Base-by-base conservation (phyloP, 2,329 filamentous ascomycete species). In the Apiospora sp. region DNA sequence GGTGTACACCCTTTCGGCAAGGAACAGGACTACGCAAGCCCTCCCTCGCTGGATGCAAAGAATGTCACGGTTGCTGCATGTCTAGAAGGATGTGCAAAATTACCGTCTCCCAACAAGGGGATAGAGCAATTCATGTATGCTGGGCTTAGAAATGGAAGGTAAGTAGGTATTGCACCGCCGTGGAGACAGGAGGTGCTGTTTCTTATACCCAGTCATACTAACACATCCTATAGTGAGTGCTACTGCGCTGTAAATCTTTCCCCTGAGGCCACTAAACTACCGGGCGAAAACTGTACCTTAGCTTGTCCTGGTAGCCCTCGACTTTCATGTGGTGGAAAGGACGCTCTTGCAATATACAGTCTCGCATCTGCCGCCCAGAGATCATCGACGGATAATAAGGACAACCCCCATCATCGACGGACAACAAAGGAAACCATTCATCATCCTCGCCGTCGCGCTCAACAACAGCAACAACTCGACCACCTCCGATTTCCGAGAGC, bases 141-240 rank as follows among this genome's bases (percentile, higher is more conserved):
- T 46, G 78, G 76, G 14, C 12, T 80, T 27, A 76, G 72, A 70
- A 78, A 78, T 68, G 77, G 77, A 72, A 78, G 73, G 78, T 80
- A 73, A 49, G 71, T 37, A 41, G n/a, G 8, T 67, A 16, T 44
- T 6, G 43, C 34, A 14, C 19, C 43, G 4, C 2, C 3, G n/a
- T 46, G n/a, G 67, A 34, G 24, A 37, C 14, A 8, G 4, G 12
- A 41, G 44, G 27, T 10, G 22, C 8, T 37, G n/a, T 13, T 34
- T 8, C 43, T 10, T n/a, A 19, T 58, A 30, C 3, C 14, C 27
- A 22, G 30, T 13, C n/a, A 41, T 41, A 41, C 58, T 64, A 16
- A 64, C 34, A 64, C 13, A 22, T n/a, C 10, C 7, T 24, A 6
- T n/a, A 80, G 78, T 48, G 76, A 78, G 69, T 80, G 76, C 48